Conservation (phyloP, 805 yeast species). For the Metschnikowia corniflorae region DNA sequence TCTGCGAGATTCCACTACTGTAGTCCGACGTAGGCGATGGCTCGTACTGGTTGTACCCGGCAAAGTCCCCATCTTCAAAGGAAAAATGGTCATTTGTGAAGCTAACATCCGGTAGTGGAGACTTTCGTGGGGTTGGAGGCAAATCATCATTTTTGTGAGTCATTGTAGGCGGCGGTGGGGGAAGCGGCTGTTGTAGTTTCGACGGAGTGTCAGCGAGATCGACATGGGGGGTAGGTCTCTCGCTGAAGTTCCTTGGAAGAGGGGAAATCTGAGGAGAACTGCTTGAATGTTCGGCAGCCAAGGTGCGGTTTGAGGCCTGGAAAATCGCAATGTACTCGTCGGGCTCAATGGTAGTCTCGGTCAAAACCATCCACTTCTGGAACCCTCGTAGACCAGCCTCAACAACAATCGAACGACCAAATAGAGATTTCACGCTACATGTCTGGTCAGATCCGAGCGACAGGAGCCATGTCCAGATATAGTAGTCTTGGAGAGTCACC, state of each 20-base stretch:
- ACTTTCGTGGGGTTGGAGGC: conserved; percentile 19
- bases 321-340: conserved; percentile 32
- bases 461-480: conserved; percentile 89
- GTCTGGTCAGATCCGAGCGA: conserved; percentile 74
- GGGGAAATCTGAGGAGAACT: conserved; percentile 12
- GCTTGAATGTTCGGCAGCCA: conserved; percentile 2
- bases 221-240: neutral
- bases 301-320: conserved; percentile 14
- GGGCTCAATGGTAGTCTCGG: conserved; percentile 54
- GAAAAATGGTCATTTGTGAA: conserved; percentile 9
- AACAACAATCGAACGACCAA: conserved; percentile 78
- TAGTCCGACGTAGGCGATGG: conserved; percentile 1
- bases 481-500: conserved; percentile 79
- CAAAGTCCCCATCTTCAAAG: conserved; percentile 5
- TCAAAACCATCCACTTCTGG: conserved; percentile 74
- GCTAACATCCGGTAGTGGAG: conserved; percentile 9
- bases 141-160: conserved; percentile 19
- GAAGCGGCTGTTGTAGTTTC: conserved; percentile 1
- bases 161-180: conserved; percentile 21
- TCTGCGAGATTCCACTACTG: conserved; percentile 5
- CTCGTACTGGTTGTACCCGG: conserved; percentile 1
- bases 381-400: conserved; percentile 78
- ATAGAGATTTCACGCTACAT: conserved; percentile 55
- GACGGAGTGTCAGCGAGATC: neutral
- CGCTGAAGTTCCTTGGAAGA: neutral